A percentile compares a stretch with the other conserved stretches of the same genome.
Evolutionary conservation across 345 rosid genomes (phyloP).

Genomic region (Corchorus capsularis): DNA sequence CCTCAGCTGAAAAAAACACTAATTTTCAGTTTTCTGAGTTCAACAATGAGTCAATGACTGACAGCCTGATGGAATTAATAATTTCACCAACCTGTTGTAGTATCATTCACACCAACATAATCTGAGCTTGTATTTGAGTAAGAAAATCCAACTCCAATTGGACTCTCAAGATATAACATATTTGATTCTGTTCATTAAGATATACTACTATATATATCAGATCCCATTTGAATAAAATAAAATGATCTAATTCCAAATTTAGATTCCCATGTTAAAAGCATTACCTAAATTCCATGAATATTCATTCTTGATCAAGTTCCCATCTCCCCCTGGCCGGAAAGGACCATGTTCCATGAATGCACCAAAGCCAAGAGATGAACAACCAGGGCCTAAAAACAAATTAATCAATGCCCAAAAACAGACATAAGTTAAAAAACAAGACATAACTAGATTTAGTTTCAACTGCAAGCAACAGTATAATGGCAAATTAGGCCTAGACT

Average conservation of each 20-base stretch:
- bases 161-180: slow-evolving; percentile 7
- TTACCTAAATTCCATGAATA: slow-evolving; percentile 17
- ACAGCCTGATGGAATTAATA: background rate
- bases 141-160: slow-evolving; percentile 9
- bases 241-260: background rate
- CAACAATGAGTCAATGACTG: background rate
- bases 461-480: no score
- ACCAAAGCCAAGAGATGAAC: slow-evolving; percentile 13
- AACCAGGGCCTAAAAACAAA: background rate
- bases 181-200: slow-evolving; percentile 1
- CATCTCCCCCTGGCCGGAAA: slow-evolving; percentile 5
- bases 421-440: background rate
- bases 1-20: background rate
- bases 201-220: background rate
- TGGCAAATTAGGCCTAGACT: no score
- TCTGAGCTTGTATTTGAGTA: slow-evolving; percentile 10
- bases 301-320: background rate
- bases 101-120: background rate
- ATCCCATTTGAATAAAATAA: background rate
- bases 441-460: no score
- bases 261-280: background rate
- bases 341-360: slow-evolving; percentile 7
- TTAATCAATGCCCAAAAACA: background rate
- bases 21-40: background rate
- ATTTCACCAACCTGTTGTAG: slow-evolving; percentile 1